Evolutionary conservation across 1,139 yeast genomes (phyloP), one percentile per base, ranked within the genome.

Genomic region (Chernovozyma sophiae-reginae): DNA sequence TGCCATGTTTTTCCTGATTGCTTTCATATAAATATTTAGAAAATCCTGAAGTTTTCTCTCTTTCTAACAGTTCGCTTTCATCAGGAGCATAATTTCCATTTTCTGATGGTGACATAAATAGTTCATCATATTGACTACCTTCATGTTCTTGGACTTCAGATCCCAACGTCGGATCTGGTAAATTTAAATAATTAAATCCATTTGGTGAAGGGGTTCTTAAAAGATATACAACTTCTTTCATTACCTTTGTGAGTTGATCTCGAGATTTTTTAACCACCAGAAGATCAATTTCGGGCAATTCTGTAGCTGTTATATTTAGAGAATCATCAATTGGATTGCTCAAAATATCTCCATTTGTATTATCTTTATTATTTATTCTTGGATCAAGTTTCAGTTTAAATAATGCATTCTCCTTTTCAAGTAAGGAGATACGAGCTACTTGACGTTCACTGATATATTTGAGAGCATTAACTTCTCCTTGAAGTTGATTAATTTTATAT

Each of bases 391-490:
- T 28, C 31, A 12, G 32, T 33, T 33, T 35, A 20, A 40, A 26
- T 14, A 30, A 27, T 8, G 26, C 31, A 33, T 49, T 48, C 37
- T 58, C 62, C 25, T 44, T 40, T 41, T 66, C 66, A 34, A 71
- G 54, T 34, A 50, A 45, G 5, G 48, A 47, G 28, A 70, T 68
- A 26, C 51, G 52, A 3, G 50, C 28, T 27, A 53, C 54, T 39
- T 70, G 74, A 38, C 62, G 65, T 35, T 63, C 65, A 40, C 61
- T 64, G 25, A 60, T 42, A 39, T 58, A 62, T 38, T 60, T 61
- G 38, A 76, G 54, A 2, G 74, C 47, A 45, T 75, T 76, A 27
- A 77, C 50, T 46, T 77, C 81, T 25, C 80, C 74, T 44, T 76
- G 80, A 31, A 77, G 52, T 43, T 74, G 76, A 31, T 73, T 64